A percentile compares a stretch with the other conserved stretches of the same genome.
Evolutionary conservation across 2,329 filamentous ascomycete species (phyloP).

Genomic region (Huntiella abstrusa): DNA sequence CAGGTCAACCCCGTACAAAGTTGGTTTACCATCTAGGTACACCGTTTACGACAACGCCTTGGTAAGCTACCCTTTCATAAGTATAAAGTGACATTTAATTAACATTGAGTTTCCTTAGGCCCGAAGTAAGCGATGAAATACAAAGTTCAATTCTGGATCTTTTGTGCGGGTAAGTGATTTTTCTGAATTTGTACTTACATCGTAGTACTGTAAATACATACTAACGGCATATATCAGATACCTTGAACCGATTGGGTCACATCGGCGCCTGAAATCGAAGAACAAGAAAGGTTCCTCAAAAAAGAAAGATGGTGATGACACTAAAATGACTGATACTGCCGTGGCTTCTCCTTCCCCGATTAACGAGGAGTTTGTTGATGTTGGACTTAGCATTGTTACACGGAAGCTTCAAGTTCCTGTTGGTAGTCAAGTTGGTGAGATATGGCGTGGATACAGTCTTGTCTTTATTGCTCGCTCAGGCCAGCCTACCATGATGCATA

Average conservation of each 20-base stretch:
- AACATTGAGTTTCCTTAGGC: constrained; percentile 28
- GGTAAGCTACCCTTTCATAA: constrained; percentile 25
- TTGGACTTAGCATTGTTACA: constrained; percentile 47
- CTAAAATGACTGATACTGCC: neutral
- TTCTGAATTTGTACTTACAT: neutral
- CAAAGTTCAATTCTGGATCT: constrained; percentile 48
- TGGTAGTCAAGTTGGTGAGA: constrained; percentile 11
- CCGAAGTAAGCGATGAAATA: constrained; percentile 34
- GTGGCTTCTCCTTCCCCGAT: constrained; percentile 23
- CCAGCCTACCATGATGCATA: constrained; percentile 37
- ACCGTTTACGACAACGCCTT: constrained; percentile 40
- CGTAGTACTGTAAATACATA: constrained; percentile 2
- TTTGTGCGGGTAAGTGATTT: constrained; percentile 36
- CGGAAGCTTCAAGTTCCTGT: constrained; percentile 32
- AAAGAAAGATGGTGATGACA: constrained; percentile 12
- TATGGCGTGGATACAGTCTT: constrained; percentile 23
- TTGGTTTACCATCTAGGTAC: constrained; percentile 46
- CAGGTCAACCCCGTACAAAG: constrained; percentile 26
- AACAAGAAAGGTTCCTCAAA: constrained; percentile 13
- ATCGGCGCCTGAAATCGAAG: constrained; percentile 34
- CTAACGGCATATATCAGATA: constrained; percentile 25
- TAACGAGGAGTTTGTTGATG: constrained; percentile 36
- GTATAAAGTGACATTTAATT: neutral
- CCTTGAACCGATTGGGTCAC: constrained; percentile 41
- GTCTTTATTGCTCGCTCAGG: constrained; percentile 41